Base-by-base conservation (phyloP, 2,329 filamentous ascomycete species). In the Xylariales sp. region DNA sequence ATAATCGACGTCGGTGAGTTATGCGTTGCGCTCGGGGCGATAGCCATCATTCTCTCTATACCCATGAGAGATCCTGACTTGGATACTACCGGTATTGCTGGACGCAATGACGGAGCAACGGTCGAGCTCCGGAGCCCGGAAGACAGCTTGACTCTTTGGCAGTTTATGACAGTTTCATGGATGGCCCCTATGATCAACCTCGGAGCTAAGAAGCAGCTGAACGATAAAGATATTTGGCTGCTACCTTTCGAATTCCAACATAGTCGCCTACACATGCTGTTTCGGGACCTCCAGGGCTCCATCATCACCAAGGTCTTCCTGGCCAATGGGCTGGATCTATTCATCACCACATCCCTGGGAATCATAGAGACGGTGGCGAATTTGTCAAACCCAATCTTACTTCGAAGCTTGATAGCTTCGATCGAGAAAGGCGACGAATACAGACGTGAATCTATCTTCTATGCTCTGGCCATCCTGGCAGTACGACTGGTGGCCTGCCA, bases 151-250 rank as follows among this genome's bases (percentile, higher is more conserved):
- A 85, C 75, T 1, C 68, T 90, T 1, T 89, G 87, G 76, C 85
- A 90, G 51, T 95, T 88, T 64, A 85, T 91, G 77, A 83, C 79
- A 5, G 84, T 95, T 20, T 86, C 79, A 0, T 95, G 89, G 89
- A 83, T 95, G 65, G 69, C 70, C 1, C 84, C 88, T 0, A 64
- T 95, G 5, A 88, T 94, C 10, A 65, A 69, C 2, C 62, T 80
- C 18, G 87, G 84, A 2, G 75, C 70, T 31, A 66, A 69, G 21
- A 71, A 80, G 29, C 83, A 88, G 51, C 68, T 95, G 7, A 68
- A 88, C 25, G 82, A 89, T 28, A 76, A 83, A 27, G 88, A 95
- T 56, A 84, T 95, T 2, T 95, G 89, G 89, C 68, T 75, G 28
- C 65, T 95, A 0, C 80, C 82, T 0, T 86, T 81, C 51, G 84